Evolutionary conservation across 306 rosid species (phyloP), one percentile per base, ranked within the genome.

Genomic region (Quercus wislizeni): DNA sequence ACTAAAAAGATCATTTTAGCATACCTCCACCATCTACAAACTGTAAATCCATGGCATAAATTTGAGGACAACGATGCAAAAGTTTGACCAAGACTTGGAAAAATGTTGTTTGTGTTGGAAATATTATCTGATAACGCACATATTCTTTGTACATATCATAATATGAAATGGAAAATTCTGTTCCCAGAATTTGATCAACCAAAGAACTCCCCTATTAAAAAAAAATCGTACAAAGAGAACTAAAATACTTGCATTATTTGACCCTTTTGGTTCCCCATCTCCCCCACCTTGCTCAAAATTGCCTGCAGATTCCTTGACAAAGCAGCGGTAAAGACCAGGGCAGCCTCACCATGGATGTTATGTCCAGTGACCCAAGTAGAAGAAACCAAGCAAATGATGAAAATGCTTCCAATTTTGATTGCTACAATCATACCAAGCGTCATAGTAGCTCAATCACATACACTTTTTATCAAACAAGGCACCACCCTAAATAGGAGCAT

Each of bases 311-410:
- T 92, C 77, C 92, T 89, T 20, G 93, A 89, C 87, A 92, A 88
- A 81, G 97, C 92, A 0, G 92, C 97, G 1, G 86, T 82, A 10
- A 84, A 73, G 82, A 89, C 71, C 0, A 85, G 74, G 14, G 43
- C 83, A 78, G 81, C 82, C 27, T 83, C 90, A 65, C 76, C 89
- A 38, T 90, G 94, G 97, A 83, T 65, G 75, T 92, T 83, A 71
- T 88, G 92, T 78, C 54, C 97, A 7, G 97, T 89, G 76, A 94
- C 93, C 28, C 97, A 92, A 87, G 96, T 91, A 2, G 97, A 94
- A 83, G 97, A 94, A 90, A 92, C 97, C 20, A 94, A 92, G 81
- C 97, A 92, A 87, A 94, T 92, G 89, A 55, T 81, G 43, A 94
- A 89, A 83, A 71, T 94, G 94, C 31, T 92, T 2, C 97, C 98